Evolutionary conservation across 495 filamentous ascomycete species (phyloP).

Genomic region (Amorphotheca resinae): DNA sequence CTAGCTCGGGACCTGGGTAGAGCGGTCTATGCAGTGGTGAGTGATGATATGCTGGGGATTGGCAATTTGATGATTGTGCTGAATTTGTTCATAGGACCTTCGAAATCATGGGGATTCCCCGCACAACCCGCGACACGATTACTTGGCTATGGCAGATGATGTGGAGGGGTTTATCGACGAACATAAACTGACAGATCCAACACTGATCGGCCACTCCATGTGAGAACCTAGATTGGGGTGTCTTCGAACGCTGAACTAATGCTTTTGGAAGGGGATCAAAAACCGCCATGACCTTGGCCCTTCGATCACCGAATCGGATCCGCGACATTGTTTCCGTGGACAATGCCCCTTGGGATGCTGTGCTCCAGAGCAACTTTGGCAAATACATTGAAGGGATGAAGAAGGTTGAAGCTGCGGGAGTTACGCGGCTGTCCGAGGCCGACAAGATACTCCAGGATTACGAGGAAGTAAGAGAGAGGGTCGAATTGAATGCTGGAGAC

Average conservation of each 20-base stretch:
- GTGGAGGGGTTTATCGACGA: constrained; percentile 67
- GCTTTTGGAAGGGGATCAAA: constrained; percentile 68
- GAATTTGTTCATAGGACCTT: constrained; percentile 49
- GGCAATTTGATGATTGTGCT: not conserved
- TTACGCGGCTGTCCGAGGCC: constrained; percentile 62
- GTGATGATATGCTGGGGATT: constrained; percentile 25
- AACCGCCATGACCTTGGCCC: constrained; percentile 78
- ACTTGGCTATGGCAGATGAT: constrained; percentile 76
- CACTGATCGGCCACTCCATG: constrained; percentile 94
- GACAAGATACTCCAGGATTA: constrained; percentile 67
- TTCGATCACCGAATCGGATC: constrained; percentile 51
- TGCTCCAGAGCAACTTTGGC: constrained; percentile 58
- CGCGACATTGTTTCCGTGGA: constrained; percentile 70
- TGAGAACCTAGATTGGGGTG: constrained; percentile 26
- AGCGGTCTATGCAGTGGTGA: constrained; percentile 71
- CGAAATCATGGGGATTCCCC: constrained; percentile 90
- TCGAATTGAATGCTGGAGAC: not conserved
- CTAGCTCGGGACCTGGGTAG: constrained; percentile 72
- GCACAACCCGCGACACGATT: constrained; percentile 67
- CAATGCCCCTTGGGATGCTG: constrained; percentile 79
- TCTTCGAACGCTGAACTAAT: constrained; percentile 1
- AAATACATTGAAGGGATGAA: constrained; percentile 81
- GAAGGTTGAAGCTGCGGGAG: constrained; percentile 52
- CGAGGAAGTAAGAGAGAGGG: constrained; percentile 41
- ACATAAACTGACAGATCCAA: constrained; percentile 54